These are phyloP conservation scores for Neodidymelliopsis sp. DNA, from an alignment of 2,329 filamentous ascomycete genomes.

Conservation along the genomic window DNA sequence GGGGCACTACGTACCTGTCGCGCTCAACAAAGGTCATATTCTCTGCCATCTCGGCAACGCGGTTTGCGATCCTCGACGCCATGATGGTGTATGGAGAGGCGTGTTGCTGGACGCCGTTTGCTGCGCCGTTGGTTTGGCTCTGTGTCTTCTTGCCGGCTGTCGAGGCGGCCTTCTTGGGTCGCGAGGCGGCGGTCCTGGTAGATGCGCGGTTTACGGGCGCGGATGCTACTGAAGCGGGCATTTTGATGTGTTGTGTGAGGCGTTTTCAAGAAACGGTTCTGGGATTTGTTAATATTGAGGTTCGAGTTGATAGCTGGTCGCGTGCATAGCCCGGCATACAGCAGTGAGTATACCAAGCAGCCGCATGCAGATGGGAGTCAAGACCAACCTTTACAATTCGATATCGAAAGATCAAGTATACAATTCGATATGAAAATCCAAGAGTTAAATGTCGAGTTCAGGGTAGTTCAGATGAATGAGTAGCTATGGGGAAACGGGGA, in stretches of 20 bases:
- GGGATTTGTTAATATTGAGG: not conserved
- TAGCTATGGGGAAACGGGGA: slow-evolving; percentile 19
- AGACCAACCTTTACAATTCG: slow-evolving; percentile 24
- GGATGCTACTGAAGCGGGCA: slow-evolving; percentile 48
- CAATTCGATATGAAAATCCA: slow-evolving; percentile 4
- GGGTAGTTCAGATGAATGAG: slow-evolving; percentile 19
- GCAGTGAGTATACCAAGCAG: slow-evolving; percentile 13
- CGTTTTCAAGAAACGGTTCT: not conserved
- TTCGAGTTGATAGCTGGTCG: slow-evolving; percentile 19
- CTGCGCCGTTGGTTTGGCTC: slow-evolving; percentile 32
- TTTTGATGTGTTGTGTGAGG: slow-evolving; percentile 20
- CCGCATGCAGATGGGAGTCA: slow-evolving; percentile 9
- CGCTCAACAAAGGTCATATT: slow-evolving; percentile 61
- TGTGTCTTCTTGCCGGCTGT: slow-evolving; percentile 30
- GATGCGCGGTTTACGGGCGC: slow-evolving; percentile 43
- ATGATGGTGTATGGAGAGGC: slow-evolving; percentile 60
- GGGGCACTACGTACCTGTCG: slow-evolving; percentile 38
- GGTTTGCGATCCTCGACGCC: slow-evolving; percentile 59
- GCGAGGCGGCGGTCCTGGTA: slow-evolving; percentile 40
- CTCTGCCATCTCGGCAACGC: slow-evolving; percentile 61
- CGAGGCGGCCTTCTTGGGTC: slow-evolving; percentile 38
- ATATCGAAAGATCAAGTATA: not conserved
- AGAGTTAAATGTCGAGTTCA: not conserved
- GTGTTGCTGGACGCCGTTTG: slow-evolving; percentile 38
- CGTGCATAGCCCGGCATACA: slow-evolving; percentile 27